phyloP scores from a whole-genome alignment of 805 yeast species.

The Saccharomycopsis fodiens region DNA sequence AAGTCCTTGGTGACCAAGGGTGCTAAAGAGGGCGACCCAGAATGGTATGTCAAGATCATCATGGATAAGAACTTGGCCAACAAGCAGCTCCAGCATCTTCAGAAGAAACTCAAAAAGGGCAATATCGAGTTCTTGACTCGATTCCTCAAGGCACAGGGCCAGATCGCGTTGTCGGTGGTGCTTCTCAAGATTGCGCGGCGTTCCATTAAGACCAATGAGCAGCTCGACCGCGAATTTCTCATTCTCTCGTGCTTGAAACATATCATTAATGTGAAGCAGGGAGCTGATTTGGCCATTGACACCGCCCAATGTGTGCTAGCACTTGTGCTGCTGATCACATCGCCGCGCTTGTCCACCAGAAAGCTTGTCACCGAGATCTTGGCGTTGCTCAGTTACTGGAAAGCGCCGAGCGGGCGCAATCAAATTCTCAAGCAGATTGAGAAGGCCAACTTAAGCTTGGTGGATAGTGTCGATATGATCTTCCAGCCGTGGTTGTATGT shows the following conservation, averaged over 20 bases:
- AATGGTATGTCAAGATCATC: conserved; percentile 36
- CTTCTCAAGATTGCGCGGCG: conserved; percentile 31
- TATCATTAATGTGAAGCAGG: conserved; percentile 32
- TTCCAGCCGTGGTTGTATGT: conserved; percentile 22
- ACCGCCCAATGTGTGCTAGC: conserved; percentile 25
- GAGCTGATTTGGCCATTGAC: conserved; percentile 25
- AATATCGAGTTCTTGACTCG: conserved; percentile 27
- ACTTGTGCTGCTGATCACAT: conserved; percentile 40
- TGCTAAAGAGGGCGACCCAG: conserved; percentile 30
- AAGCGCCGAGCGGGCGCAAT: conserved; percentile 27
- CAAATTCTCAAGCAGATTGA: conserved; percentile 26
- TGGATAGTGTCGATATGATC: conserved; percentile 23
- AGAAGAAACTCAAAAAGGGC: conserved; percentile 20
- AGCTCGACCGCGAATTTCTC: conserved; percentile 42
- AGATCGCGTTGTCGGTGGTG: conserved; percentile 36
- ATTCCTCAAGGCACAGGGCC: conserved; percentile 46
- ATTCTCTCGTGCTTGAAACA: conserved; percentile 45
- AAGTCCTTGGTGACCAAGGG: background rate
- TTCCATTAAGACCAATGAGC: conserved; percentile 36
- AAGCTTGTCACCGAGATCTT: conserved; percentile 49
- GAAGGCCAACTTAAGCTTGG: conserved; percentile 11
- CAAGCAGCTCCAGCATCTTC: conserved; percentile 31
- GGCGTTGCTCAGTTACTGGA: conserved; percentile 25
- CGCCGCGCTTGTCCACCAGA: conserved; percentile 45
- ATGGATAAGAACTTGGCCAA: conserved; percentile 33